These are phyloP conservation scores for Scutellaria barbata DNA, from an alignment of 257 asterid species.

Conservation along the genomic window DNA sequence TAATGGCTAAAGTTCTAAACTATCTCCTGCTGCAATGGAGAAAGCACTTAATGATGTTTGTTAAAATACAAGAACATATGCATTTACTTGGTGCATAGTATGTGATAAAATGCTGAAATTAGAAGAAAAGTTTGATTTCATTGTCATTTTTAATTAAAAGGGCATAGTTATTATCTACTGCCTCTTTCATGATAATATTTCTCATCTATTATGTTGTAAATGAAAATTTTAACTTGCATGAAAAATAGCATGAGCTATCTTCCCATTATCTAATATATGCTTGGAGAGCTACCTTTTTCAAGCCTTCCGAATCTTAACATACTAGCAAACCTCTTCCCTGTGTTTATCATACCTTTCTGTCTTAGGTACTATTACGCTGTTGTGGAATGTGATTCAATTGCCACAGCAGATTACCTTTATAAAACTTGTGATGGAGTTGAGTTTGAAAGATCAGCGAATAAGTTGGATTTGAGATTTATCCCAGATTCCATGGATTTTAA, in stretches of 20 bases:
- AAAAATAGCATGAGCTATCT: background rate
- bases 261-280: background rate
- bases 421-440: conserved; percentile 86
- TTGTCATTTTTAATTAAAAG: background rate
- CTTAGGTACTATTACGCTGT: conserved; percentile 88
- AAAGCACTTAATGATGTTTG: background rate
- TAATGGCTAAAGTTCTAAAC: background rate
- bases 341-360: conserved; percentile 27
- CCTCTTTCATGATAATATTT: background rate
- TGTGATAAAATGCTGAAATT: background rate
- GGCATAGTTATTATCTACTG: background rate
- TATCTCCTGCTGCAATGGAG: background rate
- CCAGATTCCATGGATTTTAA: conserved; percentile 88
- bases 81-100: background rate
- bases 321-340: background rate
- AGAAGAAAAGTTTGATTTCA: background rate
- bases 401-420: conserved; percentile 92
- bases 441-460: conserved; percentile 89
- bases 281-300: background rate
- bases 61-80: background rate
- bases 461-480: conserved; percentile 91
- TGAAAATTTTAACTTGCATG: background rate
- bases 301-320: conserved; percentile 1
- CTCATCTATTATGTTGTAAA: background rate
- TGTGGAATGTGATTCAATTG: conserved; percentile 85